These are phyloP conservation scores for Exophiala bonariae DNA, from an alignment of 2,329 filamentous ascomycete species.

Conservation along the genomic window DNA sequence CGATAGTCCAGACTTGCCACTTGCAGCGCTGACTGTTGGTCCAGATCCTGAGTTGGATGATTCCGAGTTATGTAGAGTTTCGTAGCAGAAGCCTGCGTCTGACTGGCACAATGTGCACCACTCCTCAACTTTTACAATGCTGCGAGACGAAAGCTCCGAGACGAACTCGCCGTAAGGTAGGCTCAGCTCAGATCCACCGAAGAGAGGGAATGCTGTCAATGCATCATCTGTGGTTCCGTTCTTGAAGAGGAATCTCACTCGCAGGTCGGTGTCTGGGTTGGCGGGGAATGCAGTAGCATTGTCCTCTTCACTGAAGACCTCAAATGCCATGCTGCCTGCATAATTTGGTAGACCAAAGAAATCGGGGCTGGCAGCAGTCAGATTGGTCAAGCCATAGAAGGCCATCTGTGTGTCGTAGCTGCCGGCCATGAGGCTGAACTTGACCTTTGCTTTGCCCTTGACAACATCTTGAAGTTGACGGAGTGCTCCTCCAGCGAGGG, in stretches of 20 bases:
- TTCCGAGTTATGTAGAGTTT: not conserved
- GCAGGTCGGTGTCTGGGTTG: not conserved
- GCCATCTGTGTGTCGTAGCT: constrained; percentile 60
- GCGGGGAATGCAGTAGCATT: not conserved
- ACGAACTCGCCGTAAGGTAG: constrained; percentile 7
- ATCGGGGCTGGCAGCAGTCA: constrained; percentile 51
- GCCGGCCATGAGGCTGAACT: constrained; percentile 56
- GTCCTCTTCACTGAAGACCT: constrained; percentile 58
- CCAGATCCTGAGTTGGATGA: not conserved
- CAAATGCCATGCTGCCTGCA: constrained; percentile 76
- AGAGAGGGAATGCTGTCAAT: constrained; percentile 5
- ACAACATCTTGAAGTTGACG: constrained; percentile 42
- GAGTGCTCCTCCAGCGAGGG: constrained; percentile 63
- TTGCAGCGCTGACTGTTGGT: constrained; percentile 13
- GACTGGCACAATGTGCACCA: constrained; percentile 5
- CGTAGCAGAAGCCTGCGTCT: not conserved
- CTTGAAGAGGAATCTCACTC: constrained; percentile 5
- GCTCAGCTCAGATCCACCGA: constrained; percentile 2
- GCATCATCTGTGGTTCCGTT: constrained; percentile 5
- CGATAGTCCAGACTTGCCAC: constrained; percentile 3
- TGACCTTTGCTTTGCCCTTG: constrained; percentile 30
- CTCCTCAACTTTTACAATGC: not conserved
- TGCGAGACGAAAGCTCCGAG: not conserved
- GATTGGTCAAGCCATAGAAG: constrained; percentile 59
- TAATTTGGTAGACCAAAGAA: constrained; percentile 82